phyloP scores from a whole-genome alignment of 176 grass and related monocot genomes.

The Musa itinerans region DNA sequence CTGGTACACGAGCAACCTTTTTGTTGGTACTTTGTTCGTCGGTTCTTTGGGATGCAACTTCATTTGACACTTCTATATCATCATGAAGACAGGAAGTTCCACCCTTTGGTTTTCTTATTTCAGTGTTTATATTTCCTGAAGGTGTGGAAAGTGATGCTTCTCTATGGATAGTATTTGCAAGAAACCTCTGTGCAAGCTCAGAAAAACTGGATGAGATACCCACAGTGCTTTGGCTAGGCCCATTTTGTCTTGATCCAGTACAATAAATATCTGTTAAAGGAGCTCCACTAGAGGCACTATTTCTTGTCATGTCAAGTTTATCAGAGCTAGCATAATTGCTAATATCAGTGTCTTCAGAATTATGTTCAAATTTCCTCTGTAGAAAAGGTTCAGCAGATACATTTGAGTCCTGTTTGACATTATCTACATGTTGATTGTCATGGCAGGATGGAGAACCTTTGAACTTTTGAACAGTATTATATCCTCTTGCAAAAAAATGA shows the following conservation, averaged over 20 bases:
- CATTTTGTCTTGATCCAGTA: neutral
- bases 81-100: neutral
- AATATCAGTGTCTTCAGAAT: conserved; percentile 26
- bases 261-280: neutral
- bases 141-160: conserved; percentile 39
- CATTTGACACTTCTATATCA: conserved; percentile 3
- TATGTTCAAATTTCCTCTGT: conserved; percentile 43
- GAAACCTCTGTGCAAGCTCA: conserved; percentile 86
- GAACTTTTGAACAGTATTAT: conserved; percentile 28
- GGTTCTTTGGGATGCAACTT: conserved; percentile 17
- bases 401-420: conserved; percentile 33
- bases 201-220: conserved; percentile 77
- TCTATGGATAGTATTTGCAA: conserved; percentile 83
- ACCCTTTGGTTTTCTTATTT: conserved; percentile 1
- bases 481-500: conserved; percentile 29
- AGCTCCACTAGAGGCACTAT: conserved; percentile 27
- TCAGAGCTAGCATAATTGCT: conserved; percentile 18
- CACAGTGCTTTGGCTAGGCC: neutral
- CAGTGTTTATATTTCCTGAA: conserved; percentile 17
- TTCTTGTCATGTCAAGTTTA: conserved; percentile 24
- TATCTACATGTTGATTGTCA: conserved; percentile 19
- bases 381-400: conserved; percentile 3
- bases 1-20: conserved; percentile 34
- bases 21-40: conserved; percentile 29
- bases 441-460: conserved; percentile 30